Base-by-base conservation (phyloP, 2,329 filamentous ascomycete species). In the Penicillium sp. region DNA sequence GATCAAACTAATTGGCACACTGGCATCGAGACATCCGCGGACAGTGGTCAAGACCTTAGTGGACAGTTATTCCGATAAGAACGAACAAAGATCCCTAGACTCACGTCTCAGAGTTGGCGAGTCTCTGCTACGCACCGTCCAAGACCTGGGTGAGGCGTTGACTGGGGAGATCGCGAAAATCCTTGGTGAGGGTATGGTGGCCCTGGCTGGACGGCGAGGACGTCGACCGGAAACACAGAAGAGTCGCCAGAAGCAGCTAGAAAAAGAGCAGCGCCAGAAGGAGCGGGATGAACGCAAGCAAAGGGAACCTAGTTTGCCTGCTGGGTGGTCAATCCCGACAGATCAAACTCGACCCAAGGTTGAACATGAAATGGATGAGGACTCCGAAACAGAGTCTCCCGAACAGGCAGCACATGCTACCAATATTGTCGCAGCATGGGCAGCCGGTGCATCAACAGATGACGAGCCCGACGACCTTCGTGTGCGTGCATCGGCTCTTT, bases 391-490 rank as follows among this genome's bases (percentile, higher is more conserved):
- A 3, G 67, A 70, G 49, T 57, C 66, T 2, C 61, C 66, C 6
- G 66, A 67, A 22, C 61, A 67, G 55, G 55, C 58, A 13, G 59
- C 59, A 1, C 54, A 65, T 32, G 61, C 67, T 1, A 62, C 63
- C 2, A 69, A 66, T 32, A 67, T 72, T 6, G 49, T 72, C 11
- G 56, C 66, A n/a, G 64, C 69, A 22, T 72, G 69, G 69, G 69
- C 66, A 3, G 62, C 66, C 3, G 69, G 69, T 14, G 61, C 68
- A 3, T 49, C 60, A 1, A 52, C 59, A 7, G 69, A 72, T 40
- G 56, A 62, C 18, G 63, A 69, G 20, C 69, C 69, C n/a, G 70
- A 73, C 43, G 70, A 73, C 45, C 60, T 73, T 1, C 70, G 70
- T 10, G 57, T 66, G 1, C 65, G 70, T 3, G 61, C 70, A n/a